phyloP scores from a whole-genome alignment of 75 land plant species.

The Pinus taeda region DNA sequence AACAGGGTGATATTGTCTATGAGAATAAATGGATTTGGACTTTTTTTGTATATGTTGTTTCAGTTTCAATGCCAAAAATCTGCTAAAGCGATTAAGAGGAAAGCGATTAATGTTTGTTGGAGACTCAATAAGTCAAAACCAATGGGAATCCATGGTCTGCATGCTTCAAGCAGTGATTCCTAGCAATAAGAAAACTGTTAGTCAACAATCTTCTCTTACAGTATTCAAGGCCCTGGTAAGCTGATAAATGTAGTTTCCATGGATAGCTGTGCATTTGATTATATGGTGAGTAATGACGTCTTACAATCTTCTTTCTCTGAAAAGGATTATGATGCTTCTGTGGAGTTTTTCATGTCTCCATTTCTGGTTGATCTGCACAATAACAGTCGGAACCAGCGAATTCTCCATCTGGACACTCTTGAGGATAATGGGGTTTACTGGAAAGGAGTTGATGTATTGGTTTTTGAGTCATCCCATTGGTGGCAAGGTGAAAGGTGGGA shows the following conservation, averaged over 20 bases:
- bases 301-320: no score
- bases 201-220: not conserved
- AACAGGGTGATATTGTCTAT: no score
- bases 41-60: not conserved
- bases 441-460: conserved; percentile 52
- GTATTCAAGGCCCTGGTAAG: conserved; percentile 30
- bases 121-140: conserved; percentile 5
- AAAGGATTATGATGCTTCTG: conserved; percentile 66
- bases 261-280: no score
- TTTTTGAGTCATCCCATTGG: conserved; percentile 85
- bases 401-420: conserved; percentile 41
- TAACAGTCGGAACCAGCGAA: conserved; percentile 23
- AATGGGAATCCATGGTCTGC: conserved; percentile 88
- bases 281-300: no score
- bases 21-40: no score
- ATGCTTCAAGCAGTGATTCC: conserved; percentile 58
- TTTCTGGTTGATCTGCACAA: conserved; percentile 57
- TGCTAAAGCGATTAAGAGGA: no score
- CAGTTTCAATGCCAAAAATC: conserved; percentile 28
- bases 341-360: conserved; percentile 76
- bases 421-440: conserved; percentile 51
- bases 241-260: not conserved
- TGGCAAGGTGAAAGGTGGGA: conserved; percentile 19
- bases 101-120: no score
- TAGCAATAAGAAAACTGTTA: conserved; percentile 10